Conservation (phyloP, 768 basidiomycete genomes). For the Hemileccinum rubropunctum region DNA sequence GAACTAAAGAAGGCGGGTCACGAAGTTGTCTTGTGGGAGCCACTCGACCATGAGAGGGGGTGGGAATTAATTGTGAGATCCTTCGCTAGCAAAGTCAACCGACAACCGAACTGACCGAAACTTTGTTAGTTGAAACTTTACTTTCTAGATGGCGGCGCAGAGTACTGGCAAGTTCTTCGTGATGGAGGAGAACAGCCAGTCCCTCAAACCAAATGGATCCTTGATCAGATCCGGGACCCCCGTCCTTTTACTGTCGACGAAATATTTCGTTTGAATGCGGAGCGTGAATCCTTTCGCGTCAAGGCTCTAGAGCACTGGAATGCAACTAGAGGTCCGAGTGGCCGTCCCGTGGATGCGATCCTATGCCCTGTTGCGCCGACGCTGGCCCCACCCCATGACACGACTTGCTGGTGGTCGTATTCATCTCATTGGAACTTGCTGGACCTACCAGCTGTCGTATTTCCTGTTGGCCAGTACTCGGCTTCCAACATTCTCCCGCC, state of each 20-base stretch:
- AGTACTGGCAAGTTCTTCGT: conserved; percentile 39
- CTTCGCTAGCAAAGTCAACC: too few relatives aligned
- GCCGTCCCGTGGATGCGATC: conserved; percentile 46
- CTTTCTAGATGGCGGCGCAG: conserved; percentile 47
- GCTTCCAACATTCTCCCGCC: conserved; percentile 20
- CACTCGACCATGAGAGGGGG: conserved; percentile 41
- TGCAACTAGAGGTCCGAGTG: conserved; percentile 33
- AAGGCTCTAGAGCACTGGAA: conserved; percentile 46
- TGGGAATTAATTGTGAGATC: conserved; percentile 46
- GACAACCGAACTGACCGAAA: not conserved
- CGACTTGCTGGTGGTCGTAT: conserved; percentile 49
- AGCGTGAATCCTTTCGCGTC: conserved; percentile 42
- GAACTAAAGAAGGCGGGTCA: conserved; percentile 46
- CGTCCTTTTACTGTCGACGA: conserved; percentile 40
- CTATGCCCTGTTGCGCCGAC: conserved; percentile 47
- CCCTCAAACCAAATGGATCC: conserved; percentile 43
- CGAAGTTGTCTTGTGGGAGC: conserved; percentile 48
- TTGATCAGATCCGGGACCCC: conserved; percentile 38
- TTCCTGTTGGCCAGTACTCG: conserved; percentile 42
- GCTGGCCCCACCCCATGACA: conserved; percentile 47
- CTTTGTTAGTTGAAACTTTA: conserved; percentile 43
- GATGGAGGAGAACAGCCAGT: conserved; percentile 36
- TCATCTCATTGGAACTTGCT: conserved; percentile 52
- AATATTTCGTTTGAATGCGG: conserved; percentile 43
- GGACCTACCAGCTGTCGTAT: conserved; percentile 47